phyloP scores from a whole-genome alignment of 2,329 filamentous ascomycete species.

The Cladosporium sphaerospermum region DNA sequence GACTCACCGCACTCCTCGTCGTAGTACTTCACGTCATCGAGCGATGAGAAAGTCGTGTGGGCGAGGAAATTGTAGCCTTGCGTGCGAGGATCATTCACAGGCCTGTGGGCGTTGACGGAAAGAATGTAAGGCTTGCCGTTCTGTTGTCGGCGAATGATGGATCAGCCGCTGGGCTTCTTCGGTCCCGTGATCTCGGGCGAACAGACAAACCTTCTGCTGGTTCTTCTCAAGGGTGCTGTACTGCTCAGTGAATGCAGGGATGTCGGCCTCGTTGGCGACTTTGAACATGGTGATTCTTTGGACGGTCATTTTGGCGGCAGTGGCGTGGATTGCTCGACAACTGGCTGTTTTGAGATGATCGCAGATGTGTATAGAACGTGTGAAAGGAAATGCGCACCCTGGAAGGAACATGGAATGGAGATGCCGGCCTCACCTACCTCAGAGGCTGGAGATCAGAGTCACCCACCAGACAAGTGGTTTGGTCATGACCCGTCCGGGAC shows the following conservation, averaged over 20 bases:
- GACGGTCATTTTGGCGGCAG: constrained; percentile 29
- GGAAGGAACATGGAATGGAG: neutral
- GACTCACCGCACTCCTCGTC: constrained; percentile 48
- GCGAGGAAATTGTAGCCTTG: constrained; percentile 61
- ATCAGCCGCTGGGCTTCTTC: neutral
- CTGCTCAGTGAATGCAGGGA: constrained; percentile 38
- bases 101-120: constrained; percentile 48
- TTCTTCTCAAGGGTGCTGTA: constrained; percentile 40
- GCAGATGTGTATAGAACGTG: neutral
- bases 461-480: constrained; percentile 4
- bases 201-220: constrained; percentile 36
- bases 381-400: neutral
- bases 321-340: neutral
- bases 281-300: constrained; percentile 51
- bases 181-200: neutral
- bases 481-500: constrained; percentile 8
- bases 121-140: constrained; percentile 66
- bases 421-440: neutral
- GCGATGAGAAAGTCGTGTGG: constrained; percentile 56
- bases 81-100: constrained; percentile 52
- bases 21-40: constrained; percentile 66
- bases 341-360: neutral
- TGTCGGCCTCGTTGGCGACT: constrained; percentile 41
- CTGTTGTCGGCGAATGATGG: constrained; percentile 34
- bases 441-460: neutral